These are phyloP conservation scores for Aspergillus wentii DNA, from an alignment of 495 filamentous ascomycete species.

Conservation along the genomic window DNA sequence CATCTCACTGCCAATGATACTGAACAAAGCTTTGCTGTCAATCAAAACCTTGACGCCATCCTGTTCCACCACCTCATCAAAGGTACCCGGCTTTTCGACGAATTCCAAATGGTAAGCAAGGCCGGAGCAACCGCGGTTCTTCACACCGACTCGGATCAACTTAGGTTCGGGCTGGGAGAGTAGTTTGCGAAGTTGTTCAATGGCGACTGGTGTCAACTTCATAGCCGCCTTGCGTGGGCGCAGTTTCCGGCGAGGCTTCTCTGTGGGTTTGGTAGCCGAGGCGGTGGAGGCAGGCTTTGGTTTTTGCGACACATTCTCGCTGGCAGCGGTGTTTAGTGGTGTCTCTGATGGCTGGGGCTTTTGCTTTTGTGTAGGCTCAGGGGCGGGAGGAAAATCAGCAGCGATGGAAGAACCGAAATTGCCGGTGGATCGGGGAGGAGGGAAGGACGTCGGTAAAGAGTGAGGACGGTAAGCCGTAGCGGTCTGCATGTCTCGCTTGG, in stretches of 20 bases:
- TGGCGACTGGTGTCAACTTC: constrained; percentile 72
- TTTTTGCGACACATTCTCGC: constrained; percentile 65
- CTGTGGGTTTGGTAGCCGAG: constrained; percentile 27
- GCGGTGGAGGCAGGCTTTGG: constrained; percentile 34
- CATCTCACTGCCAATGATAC: constrained; percentile 98
- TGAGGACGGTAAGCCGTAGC: constrained; percentile 74
- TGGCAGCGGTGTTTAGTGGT: constrained; percentile 29
- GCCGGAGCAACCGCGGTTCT: constrained; percentile 92
- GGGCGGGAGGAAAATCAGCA: constrained; percentile 32
- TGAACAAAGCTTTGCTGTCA: constrained; percentile 94
- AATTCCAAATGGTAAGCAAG: constrained; percentile 95
- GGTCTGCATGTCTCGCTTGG: constrained; percentile 65
- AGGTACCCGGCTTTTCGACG: constrained; percentile 79
- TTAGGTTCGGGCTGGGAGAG: constrained; percentile 81
- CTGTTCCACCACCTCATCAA: constrained; percentile 92
- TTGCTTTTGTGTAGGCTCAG: constrained; percentile 17
- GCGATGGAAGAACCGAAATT: constrained; percentile 67
- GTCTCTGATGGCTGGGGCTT: constrained; percentile 12
- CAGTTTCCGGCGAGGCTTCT: constrained; percentile 58
- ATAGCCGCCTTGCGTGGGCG: constrained; percentile 88
- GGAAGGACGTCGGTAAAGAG: constrained; percentile 55
- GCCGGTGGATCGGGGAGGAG: constrained; percentile 63
- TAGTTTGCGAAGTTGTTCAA: constrained; percentile 67
- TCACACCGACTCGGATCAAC: constrained; percentile 88
- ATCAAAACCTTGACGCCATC: constrained; percentile 95